Base-by-base conservation (phyloP, 441 rosid species). In the Gossypium trilobum region DNA sequence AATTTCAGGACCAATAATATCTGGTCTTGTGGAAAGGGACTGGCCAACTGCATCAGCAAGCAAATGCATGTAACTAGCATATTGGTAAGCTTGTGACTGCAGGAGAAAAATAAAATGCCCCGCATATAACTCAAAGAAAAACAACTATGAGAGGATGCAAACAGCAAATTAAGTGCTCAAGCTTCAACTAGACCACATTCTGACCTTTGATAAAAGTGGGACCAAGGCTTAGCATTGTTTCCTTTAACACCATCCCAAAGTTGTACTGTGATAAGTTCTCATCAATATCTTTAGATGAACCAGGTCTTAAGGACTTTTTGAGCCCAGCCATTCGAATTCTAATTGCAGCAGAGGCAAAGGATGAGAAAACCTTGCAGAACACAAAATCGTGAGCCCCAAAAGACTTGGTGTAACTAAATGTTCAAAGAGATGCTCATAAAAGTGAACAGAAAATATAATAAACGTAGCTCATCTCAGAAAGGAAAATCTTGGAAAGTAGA, bases 171-270 rank as follows among this genome's bases (percentile, higher is more conserved):
- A 70, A 14, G 57, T 59, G 23, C 27, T 19, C 60, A 70, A 29
- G 76, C 46, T 71, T 71, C 63, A 64, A 70, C 39, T 22, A 65
- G 17, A 74, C 72, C 6, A 71, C 58, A 63, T 54, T 58, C 83
- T 76, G 54, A 94, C 98, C 98, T 89, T 94, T 94, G 79, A 94
- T 87, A 81, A 94, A 94, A 73, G 98, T 94, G 62, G 98, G 98
- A 13, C 98, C 98, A 80, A 94, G 74, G 82, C 84, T 79, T 61
- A 94, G 83, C 92, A 91, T 79, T 63, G 95, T 88, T 82, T 90
- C 92, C 85, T 94, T 94, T 81, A 94, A 78, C 29, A 87, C 85
- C 79, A 86, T 78, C 68, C 98, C 97, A 83, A 90, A 86, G 71
- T 81, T 66, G 72, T 90, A 84, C 75, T 83, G 88, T 44, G 92